Evolutionary conservation across 1,284 basidiomycete genomes (phyloP), one percentile per base, ranked within the genome.

Genomic region (Cryptococcus sp.): DNA sequence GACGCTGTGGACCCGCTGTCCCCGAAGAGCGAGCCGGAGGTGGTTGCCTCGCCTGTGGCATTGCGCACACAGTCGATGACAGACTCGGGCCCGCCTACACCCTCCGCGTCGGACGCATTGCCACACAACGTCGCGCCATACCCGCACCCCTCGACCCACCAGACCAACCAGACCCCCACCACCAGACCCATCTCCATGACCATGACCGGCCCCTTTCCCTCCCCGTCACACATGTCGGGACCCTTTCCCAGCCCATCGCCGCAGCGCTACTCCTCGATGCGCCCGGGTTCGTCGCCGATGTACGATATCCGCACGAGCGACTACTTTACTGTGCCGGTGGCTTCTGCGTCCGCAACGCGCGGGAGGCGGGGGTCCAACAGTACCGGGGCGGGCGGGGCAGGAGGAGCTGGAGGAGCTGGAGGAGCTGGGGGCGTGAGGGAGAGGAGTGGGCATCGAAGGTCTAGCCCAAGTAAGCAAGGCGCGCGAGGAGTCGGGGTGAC

Each of bases 261-360:
- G 21, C 50, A 44, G 39, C 44, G 61, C 20, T 39, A 45, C 35
- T 57, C 56, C 11, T 51, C 47, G 12, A 51, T 59, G 40, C 42
- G 64, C 38, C 62, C 58, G 3, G 64, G 66, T 39, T 46, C 57
- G 13, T 68, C 66, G 38, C 68, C 68, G n/a, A 64, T 70, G 66
- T 68, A 69, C 38, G 68, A 70, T 52, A 70, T 70, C n/a, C 54
- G 64, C 16, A 53, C 62, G 20, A 58, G 55, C 47, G 68, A 70
- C 47, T 70, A 70, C 42, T 66, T 70, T 44, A 36, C 36, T 3
- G 50, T 63, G 4, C 53, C 59, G 3, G 36, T 50, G 18, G 38
- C 15, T 18, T 28, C 40, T 9, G 16, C 16, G n/a, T 8, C n/a
- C 4, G 40, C 13, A 18, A 5, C 18, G 15, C 24, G 50, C 18